A percentile compares a stretch with the other conserved stretches of the same genome.
Evolutionary conservation across 2,329 filamentous ascomycete species (phyloP).

Genomic region (Fusarium pseudonygamai): DNA sequence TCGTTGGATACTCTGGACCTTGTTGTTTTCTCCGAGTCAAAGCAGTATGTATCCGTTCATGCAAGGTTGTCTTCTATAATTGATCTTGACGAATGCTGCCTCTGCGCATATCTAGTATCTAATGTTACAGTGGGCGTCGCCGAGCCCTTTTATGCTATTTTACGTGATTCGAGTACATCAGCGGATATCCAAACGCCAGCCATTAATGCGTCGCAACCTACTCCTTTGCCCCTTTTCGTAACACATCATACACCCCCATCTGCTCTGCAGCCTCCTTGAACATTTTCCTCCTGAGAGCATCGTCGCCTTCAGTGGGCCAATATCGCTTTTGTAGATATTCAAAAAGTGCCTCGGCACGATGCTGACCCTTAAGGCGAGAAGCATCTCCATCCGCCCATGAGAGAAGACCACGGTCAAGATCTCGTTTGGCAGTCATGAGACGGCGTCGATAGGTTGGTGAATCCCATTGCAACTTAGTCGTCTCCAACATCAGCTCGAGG

Average conservation of each 20-base stretch:
- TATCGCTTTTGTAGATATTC: conserved; percentile 54
- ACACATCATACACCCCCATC: conserved; percentile 55
- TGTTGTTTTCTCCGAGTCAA: background rate
- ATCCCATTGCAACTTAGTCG: conserved; percentile 56
- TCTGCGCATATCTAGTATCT: conserved; percentile 8
- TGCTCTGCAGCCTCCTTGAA: conserved; percentile 50
- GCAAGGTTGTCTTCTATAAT: background rate
- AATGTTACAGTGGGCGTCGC: background rate
- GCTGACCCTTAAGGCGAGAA: conserved; percentile 49
- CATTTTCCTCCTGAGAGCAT: conserved; percentile 38
- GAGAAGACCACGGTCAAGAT: conserved; percentile 53
- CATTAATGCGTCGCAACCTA: conserved; percentile 8
- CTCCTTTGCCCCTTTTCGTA: conserved; percentile 33
- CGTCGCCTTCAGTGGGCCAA: conserved; percentile 44
- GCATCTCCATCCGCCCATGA: conserved; percentile 44
- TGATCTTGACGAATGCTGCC: background rate
- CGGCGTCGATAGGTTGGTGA: conserved; percentile 52
- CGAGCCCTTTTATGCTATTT: conserved; percentile 6
- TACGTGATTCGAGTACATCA: conserved; percentile 3
- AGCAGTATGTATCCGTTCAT: background rate
- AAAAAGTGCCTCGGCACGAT: conserved; percentile 53
- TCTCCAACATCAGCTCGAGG: conserved; percentile 58
- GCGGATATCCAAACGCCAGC: conserved; percentile 11
- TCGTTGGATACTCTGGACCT: background rate
- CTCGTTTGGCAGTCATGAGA: conserved; percentile 54